Conservation (phyloP, 306 rosid genomes). For the Quercus aquifolioides region DNA sequence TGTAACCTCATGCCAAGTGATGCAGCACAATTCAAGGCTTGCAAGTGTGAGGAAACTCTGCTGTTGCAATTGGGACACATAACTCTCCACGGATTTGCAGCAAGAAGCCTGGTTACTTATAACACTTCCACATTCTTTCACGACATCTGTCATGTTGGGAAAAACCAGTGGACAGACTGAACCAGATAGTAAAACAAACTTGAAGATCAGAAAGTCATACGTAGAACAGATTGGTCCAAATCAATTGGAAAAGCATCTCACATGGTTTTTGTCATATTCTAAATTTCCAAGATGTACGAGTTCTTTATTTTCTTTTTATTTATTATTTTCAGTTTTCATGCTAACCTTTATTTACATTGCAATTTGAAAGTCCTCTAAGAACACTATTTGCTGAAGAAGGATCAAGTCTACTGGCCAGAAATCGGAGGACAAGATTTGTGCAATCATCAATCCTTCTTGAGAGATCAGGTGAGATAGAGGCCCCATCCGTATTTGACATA, state of each 20-base stretch:
- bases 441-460: conserved; percentile 47
- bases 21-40: conserved; percentile 68
- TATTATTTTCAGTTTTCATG: not conserved
- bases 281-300: not conserved
- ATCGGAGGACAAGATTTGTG: conserved; percentile 48
- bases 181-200: conserved; percentile 15
- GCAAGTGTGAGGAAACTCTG: conserved; percentile 71
- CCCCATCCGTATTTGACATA: conserved; percentile 31
- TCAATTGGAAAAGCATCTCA: conserved; percentile 4
- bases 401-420: conserved; percentile 60
- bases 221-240: not conserved
- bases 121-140: conserved; percentile 42
- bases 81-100: conserved; percentile 51
- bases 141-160: conserved; percentile 46
- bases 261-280: not conserved
- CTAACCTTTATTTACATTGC: conserved; percentile 65
- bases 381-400: conserved; percentile 41
- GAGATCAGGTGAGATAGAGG: conserved; percentile 17
- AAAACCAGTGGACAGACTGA: conserved; percentile 64
- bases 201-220: conserved; percentile 30
- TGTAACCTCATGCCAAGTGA: conserved; percentile 60
- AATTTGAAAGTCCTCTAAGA: conserved; percentile 64
- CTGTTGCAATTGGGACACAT: conserved; percentile 55
- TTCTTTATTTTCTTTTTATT: not conserved
- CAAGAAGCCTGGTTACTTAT: conserved; percentile 42